phyloP scores from a whole-genome alignment of 495 filamentous ascomycete species.

The Aspergillus indologenus region DNA sequence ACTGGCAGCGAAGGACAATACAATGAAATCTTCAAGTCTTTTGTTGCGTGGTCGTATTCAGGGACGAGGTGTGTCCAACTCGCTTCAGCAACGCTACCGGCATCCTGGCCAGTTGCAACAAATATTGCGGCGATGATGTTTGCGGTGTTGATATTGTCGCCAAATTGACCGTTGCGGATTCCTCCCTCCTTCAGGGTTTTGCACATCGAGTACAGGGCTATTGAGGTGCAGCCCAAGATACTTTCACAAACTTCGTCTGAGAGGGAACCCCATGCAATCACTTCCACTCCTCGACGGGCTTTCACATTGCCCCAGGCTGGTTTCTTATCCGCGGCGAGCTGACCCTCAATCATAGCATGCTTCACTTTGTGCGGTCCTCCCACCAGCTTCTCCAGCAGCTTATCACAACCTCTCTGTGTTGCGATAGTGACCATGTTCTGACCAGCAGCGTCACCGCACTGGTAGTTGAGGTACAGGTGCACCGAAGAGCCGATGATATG shows the following conservation, averaged over 20 bases:
- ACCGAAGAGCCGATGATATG: conserved; percentile 10
- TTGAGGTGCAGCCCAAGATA: conserved; percentile 5
- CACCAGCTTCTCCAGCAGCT: not conserved
- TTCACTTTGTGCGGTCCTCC: not conserved
- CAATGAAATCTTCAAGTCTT: conserved; percentile 5
- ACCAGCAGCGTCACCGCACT: conserved; percentile 14
- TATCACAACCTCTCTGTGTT: conserved; percentile 12
- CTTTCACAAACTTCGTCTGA: conserved; percentile 5
- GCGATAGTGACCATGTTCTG: conserved; percentile 20
- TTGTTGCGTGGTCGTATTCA: conserved; percentile 10
- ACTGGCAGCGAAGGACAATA: conserved; percentile 16
- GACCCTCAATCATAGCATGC: conserved; percentile 8
- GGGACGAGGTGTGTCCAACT: conserved; percentile 14
- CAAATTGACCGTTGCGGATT: conserved; percentile 11
- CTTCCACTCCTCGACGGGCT: conserved; percentile 12
- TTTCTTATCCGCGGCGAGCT: conserved; percentile 13
- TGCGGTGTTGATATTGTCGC: conserved; percentile 8
- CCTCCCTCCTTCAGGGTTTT: conserved; percentile 6
- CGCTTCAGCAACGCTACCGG: conserved; percentile 11
- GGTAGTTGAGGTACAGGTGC: conserved; percentile 13
- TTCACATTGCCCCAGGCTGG: conserved; percentile 11
- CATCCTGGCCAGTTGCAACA: conserved; percentile 18
- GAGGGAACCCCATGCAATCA: conserved; percentile 16
- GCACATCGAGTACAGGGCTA: conserved; percentile 2
- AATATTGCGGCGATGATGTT: conserved; percentile 19